Percentiles rank a stretch among this genome's conserved stretches.
Evolutionary conservation across 2,329 filamentous ascomycete species (phyloP).

Genomic region (Beauveria scarabaeidicola): DNA sequence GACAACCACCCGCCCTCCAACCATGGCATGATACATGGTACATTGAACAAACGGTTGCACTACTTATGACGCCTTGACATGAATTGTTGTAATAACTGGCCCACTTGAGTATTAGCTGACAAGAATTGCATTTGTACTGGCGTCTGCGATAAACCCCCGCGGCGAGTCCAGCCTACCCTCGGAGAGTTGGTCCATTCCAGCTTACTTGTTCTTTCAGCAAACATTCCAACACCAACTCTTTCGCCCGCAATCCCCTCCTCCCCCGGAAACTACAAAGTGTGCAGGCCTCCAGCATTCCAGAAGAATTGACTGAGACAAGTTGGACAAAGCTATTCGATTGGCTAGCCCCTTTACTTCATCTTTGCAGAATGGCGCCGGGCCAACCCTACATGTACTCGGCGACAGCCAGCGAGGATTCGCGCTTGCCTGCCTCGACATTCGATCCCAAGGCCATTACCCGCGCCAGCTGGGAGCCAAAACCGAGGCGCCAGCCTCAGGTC

Average conservation of each 20-base stretch:
- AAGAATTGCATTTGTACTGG: neutral
- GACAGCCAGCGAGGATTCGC: slow-evolving; percentile 38
- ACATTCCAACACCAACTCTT: neutral
- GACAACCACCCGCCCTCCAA: neutral
- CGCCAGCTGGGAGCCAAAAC: slow-evolving; percentile 61
- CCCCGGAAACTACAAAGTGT: neutral
- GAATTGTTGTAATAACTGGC: neutral
- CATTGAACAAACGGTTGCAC: neutral
- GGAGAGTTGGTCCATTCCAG: neutral
- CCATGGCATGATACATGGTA: neutral
- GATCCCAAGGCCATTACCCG: slow-evolving; percentile 82
- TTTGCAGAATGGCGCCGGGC: slow-evolving; percentile 3
- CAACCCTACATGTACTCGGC: slow-evolving; percentile 66
- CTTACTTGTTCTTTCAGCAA: neutral
- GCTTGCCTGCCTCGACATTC: slow-evolving; percentile 52
- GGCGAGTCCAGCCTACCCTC: neutral
- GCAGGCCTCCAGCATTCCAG: neutral
- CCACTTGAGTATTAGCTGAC: neutral
- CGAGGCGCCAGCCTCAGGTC: slow-evolving; percentile 54
- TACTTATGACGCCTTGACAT: neutral
- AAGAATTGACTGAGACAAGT: neutral
- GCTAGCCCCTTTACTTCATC: neutral
- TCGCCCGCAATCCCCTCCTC: neutral
- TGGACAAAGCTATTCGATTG: neutral
- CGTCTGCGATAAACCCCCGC: neutral